Evolutionary conservation across 768 basidiomycete species (phyloP).

Genomic region (Paxillus involutus): DNA sequence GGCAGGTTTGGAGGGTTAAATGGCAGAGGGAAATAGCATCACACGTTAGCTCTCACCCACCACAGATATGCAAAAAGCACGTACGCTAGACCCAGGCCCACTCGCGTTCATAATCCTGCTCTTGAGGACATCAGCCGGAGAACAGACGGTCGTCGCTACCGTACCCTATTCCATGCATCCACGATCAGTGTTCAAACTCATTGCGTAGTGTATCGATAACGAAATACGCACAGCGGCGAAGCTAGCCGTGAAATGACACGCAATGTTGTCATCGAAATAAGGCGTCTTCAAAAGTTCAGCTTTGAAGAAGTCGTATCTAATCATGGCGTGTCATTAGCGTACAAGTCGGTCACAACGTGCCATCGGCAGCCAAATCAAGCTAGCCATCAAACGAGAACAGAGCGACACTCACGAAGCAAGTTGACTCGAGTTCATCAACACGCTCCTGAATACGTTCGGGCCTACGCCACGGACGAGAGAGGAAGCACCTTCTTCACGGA

Average conservation of each 20-base stretch:
- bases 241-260: conserved; percentile 81
- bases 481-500: conserved; percentile 79
- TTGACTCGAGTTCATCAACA: conserved; percentile 92
- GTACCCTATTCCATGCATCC: conserved; percentile 56
- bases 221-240: conserved; percentile 69
- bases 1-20: not conserved
- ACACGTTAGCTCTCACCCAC: not conserved
- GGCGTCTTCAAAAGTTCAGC: conserved; percentile 68
- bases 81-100: conserved; percentile 72
- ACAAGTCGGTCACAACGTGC: no score
- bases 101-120: conserved; percentile 90
- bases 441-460: conserved; percentile 83
- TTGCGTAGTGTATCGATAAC: not conserved
- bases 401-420: conserved; percentile 70
- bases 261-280: conserved; percentile 81
- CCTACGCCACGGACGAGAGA: conserved; percentile 75
- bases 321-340: not conserved
- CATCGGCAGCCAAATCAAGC: no score
- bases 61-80: conserved; percentile 24
- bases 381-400: not conserved
- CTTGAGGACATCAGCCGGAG: conserved; percentile 86
- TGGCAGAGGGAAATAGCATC: not conserved
- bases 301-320: conserved; percentile 91
- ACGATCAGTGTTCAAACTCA: not conserved
- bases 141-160: conserved; percentile 87